phyloP scores from a whole-genome alignment of 192 early-diverging fungal species.

The Geranomyces variabilis region DNA sequence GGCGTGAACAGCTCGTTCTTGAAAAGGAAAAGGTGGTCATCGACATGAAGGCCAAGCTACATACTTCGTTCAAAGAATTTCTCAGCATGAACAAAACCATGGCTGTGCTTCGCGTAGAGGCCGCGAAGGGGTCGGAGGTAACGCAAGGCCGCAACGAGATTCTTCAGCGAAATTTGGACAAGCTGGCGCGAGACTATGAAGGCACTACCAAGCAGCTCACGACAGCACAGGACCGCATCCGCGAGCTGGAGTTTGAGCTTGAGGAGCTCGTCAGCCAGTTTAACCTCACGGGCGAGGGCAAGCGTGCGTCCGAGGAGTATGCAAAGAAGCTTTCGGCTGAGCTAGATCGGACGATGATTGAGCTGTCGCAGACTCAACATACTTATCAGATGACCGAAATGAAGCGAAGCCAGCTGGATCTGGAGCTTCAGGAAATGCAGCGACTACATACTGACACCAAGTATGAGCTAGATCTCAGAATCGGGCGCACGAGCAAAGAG shows the following conservation, averaged over 20 bases:
- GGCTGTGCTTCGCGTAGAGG: slow-evolving; percentile 48
- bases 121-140: slow-evolving; percentile 51
- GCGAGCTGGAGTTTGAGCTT: slow-evolving; percentile 61
- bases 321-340: slow-evolving; percentile 42
- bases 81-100: slow-evolving; percentile 57
- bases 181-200: slow-evolving; percentile 59
- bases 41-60: slow-evolving; percentile 54
- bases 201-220: slow-evolving; percentile 48
- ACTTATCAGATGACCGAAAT: slow-evolving; percentile 25
- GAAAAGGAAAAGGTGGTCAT: slow-evolving; percentile 31
- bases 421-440: slow-evolving; percentile 33
- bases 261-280: slow-evolving; percentile 55
- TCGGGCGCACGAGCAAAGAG: slow-evolving; percentile 34
- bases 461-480: slow-evolving; percentile 39
- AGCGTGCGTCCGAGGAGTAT: slow-evolving; percentile 40
- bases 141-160: slow-evolving; percentile 53
- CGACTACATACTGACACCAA: slow-evolving; percentile 36
- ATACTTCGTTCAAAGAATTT: slow-evolving; percentile 58
- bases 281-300: slow-evolving; percentile 52
- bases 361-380: slow-evolving; percentile 32
- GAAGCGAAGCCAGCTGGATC: slow-evolving; percentile 38
- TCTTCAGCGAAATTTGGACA: slow-evolving; percentile 56
- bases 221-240: slow-evolving; percentile 32
- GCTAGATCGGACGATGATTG: slow-evolving; percentile 37
- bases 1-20: slow-evolving; percentile 37